phyloP scores from a whole-genome alignment of 2,329 filamentous ascomycete species.

The Colletotrichum cereale region DNA sequence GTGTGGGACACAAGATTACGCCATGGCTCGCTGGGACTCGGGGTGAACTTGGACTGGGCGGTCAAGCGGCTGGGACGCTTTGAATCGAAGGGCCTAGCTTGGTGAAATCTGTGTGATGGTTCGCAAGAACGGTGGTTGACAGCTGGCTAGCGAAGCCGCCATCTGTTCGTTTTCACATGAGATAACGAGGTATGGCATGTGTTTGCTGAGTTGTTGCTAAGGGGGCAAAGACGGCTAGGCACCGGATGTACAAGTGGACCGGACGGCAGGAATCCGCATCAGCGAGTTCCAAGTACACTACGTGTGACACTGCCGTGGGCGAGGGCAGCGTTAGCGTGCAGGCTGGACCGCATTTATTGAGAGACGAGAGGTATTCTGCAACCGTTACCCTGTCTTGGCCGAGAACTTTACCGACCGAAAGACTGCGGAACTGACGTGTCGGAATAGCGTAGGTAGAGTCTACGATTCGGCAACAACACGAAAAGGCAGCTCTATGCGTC shows the following conservation, averaged over 20 bases:
- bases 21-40: conserved; percentile 34
- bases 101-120: conserved; percentile 5
- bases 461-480: conserved; percentile 9
- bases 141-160: conserved; percentile 11
- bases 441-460: not conserved
- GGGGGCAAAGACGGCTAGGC: conserved; percentile 3
- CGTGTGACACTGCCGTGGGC: not conserved
- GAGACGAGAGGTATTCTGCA: not conserved
- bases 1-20: conserved; percentile 23
- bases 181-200: conserved; percentile 20
- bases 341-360: not conserved
- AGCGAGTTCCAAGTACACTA: not conserved
- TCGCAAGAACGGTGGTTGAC: conserved; percentile 13
- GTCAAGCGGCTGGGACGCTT: conserved; percentile 3
- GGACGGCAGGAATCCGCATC: conserved; percentile 1
- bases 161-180: conserved; percentile 26
- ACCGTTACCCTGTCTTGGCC: conserved; percentile 12
- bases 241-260: not conserved
- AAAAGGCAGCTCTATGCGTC: conserved; percentile 20
- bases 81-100: not conserved
- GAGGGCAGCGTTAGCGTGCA: not conserved
- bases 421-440: conserved; percentile 16
- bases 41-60: conserved; percentile 11
- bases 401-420: conserved; percentile 23
- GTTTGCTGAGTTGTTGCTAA: conserved; percentile 13